These are phyloP conservation scores for Tetradesmus lagerheimii DNA, from an alignment of 139 green algal species.

Conservation along the genomic window DNA sequence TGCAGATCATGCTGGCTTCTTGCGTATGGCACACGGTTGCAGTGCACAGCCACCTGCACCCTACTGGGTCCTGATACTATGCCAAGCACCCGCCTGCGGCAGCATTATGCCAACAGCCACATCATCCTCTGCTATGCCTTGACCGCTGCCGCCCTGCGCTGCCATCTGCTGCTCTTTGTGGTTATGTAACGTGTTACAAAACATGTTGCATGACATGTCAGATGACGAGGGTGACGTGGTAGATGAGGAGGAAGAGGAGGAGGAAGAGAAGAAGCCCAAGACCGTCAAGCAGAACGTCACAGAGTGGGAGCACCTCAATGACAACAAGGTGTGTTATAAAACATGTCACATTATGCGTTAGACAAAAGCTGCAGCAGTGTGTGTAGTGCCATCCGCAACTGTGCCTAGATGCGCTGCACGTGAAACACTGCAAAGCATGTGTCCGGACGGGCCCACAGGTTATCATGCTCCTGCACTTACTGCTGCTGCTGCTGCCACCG, in stretches of 20 bases:
- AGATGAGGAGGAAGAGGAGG: slow-evolving; percentile 55
- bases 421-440: not conserved
- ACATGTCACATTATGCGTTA: not conserved
- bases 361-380: no score
- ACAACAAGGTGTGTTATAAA: slow-evolving; percentile 74
- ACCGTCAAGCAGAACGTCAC: slow-evolving; percentile 81
- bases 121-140: no score
- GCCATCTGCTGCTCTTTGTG: not conserved
- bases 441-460: not conserved
- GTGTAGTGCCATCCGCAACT: no score
- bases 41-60: no score
- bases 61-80: no score
- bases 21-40: no score
- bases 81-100: no score
- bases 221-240: slow-evolving; percentile 62
- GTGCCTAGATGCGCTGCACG: no score
- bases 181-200: not conserved
- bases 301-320: slow-evolving; percentile 97
- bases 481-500: slow-evolving; percentile 24
- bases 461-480: not conserved
- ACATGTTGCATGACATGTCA: not conserved
- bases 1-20: no score
- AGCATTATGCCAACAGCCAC: no score
- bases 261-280: slow-evolving; percentile 58
- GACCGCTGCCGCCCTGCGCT: not conserved